Evolutionary conservation across 331 rosid species (phyloP), one percentile per base, ranked within the genome.

Genomic region (Dryas integrifolia): DNA sequence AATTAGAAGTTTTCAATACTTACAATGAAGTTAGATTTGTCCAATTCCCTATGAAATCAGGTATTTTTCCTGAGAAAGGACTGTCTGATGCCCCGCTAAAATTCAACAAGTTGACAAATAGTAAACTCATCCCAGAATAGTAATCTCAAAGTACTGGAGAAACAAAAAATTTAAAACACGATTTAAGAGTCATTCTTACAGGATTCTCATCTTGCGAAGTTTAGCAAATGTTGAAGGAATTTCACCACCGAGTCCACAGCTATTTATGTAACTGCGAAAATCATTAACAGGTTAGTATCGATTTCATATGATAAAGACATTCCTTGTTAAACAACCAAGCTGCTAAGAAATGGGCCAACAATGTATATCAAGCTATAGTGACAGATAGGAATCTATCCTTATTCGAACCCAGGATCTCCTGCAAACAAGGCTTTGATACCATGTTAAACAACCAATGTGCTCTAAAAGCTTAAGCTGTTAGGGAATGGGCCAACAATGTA

Each of bases 11-110:
- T 8, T n/a, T 30, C 43, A 41, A 4, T 13, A 12, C 96, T 85
- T 89, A 92, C 97, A 92, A 71, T 70, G 4, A 0, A 9, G 18
- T 71, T 57, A 92, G 89, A 61, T 80, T 77, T 75, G 86, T 53
- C 87, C 88, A 92, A 74, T 47, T 85, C 45, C 92, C 92, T 39
- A 92, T 89, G 84, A 92, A 92, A 72, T 80, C 86, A 4, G 96
- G 97, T 69, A 88, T 86, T 46, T 68, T 79, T 30, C 94, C 96
- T 0, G 84, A 82, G 76, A 92, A 77, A 71, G 81, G 80, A 59
- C 0, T 81, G 76, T 87, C 96, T 10, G 90, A 82, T 70, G 88
- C 90, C 84, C 81, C 59, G 69, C 94, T 89, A 80, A 62, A 45
- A 69, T 69, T 51, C 64, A 72, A 59, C 38, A 81, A 5, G 49